These are phyloP conservation scores for Saccharum officinarum DNA, from an alignment of 176 grass and related monocot species.

Conservation along the genomic window DNA sequence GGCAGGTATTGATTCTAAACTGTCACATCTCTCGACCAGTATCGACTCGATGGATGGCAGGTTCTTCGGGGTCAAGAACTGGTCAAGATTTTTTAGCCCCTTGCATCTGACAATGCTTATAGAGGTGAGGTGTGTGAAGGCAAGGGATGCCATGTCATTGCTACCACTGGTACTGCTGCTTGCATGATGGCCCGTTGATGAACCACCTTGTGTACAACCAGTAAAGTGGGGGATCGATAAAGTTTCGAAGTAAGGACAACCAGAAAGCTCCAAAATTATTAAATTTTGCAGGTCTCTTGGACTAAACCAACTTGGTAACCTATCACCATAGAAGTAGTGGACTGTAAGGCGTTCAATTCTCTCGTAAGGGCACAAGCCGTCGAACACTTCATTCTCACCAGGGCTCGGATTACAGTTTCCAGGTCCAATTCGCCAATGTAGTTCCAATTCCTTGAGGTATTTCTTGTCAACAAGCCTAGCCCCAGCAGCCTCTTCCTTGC, in stretches of 20 bases:
- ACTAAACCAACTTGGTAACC: neutral
- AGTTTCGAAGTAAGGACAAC: neutral
- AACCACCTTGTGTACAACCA: neutral
- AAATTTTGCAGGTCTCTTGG: too few species aligned
- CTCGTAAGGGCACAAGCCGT: neutral
- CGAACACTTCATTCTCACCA: neutral
- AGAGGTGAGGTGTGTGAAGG: neutral
- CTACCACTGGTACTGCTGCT: neutral
- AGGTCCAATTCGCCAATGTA: neutral
- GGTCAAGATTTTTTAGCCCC: neutral
- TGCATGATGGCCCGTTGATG: neutral
- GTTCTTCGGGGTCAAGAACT: neutral
- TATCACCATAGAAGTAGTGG: neutral
- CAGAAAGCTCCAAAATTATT: neutral
- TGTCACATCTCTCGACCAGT: neutral
- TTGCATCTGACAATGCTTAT: neutral
- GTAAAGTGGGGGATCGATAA: neutral
- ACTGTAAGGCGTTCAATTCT: neutral
- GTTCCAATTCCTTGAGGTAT: slow-evolving; percentile 13
- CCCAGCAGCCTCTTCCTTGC: slow-evolving; percentile 19
- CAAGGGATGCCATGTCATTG: neutral
- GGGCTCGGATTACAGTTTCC: neutral
- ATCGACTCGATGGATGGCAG: neutral
- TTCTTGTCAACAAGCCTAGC: slow-evolving; percentile 39
- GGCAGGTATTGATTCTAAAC: neutral